Conservation (phyloP, 2,329 filamentous ascomycete species). For the Cladosporium sp. region DNA sequence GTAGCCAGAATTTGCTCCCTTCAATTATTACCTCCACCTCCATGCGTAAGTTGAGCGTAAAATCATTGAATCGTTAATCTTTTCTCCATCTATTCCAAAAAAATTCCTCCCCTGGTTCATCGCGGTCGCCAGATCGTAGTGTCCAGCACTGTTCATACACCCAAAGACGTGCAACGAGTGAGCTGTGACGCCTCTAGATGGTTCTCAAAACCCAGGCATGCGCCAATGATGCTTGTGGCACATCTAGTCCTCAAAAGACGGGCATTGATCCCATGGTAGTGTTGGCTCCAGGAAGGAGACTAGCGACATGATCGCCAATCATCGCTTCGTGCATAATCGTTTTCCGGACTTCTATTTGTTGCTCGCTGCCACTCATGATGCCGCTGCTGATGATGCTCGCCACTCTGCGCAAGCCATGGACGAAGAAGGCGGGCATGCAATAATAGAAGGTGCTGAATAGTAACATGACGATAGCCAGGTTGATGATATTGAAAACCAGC, state of each 20-base stretch:
- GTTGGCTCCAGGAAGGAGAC: not conserved
- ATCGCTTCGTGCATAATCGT: not conserved
- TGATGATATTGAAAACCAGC: slow-evolving; percentile 24
- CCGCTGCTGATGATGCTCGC: not conserved
- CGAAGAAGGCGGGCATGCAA: slow-evolving; percentile 25
- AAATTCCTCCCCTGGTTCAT: no score
- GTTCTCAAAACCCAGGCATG: no score
- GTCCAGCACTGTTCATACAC: not conserved
- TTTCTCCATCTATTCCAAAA: no score
- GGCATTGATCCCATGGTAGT: no score
- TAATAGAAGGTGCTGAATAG: slow-evolving; percentile 16
- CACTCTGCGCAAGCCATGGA: slow-evolving; percentile 5
- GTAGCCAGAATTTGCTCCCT: no score
- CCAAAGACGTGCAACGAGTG: not conserved
- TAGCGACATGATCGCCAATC: not conserved
- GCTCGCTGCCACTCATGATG: not conserved
- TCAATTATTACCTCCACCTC: no score
- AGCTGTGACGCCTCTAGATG: no score
- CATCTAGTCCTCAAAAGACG: no score
- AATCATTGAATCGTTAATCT: no score
- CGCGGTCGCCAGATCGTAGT: not conserved
- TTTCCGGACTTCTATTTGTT: not conserved
- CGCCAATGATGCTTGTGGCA: no score
- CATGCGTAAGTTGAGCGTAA: no score
- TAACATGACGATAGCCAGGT: slow-evolving; percentile 18